Conservation (phyloP, 2,329 filamentous ascomycete genomes). For the Botrytis fragariae region DNA sequence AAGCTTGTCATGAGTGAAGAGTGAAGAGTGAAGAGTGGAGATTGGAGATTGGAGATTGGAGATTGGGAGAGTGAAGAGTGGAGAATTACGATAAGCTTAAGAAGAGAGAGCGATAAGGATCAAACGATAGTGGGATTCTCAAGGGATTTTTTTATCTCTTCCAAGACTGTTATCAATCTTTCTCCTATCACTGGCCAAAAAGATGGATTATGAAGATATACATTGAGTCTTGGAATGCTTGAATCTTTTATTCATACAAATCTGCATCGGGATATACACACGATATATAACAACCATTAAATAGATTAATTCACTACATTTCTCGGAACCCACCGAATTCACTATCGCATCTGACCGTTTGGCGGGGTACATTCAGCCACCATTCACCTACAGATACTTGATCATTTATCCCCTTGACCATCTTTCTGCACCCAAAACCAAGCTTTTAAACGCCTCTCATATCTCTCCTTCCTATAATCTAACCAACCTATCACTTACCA, state of each 20-base stretch:
- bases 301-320: not conserved
- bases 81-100: not conserved
- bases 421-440: not conserved
- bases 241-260: not conserved
- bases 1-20: not conserved
- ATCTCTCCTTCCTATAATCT: not conserved
- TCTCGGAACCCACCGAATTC: not conserved
- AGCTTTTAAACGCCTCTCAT: not conserved
- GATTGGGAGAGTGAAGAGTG: not conserved
- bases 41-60: not conserved
- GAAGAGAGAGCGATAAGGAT: not conserved
- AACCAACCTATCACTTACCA: not conserved
- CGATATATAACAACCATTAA: not conserved
- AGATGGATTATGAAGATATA: not conserved
- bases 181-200: not conserved
- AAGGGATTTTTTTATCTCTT: not conserved
- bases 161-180: not conserved
- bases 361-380: slow-evolving; percentile 6
- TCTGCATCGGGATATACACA: not conserved
- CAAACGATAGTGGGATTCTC: not conserved
- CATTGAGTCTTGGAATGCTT: not conserved
- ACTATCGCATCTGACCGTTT: not conserved
- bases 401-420: not conserved
- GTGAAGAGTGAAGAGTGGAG: not conserved
- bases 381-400: not conserved